Base-by-base conservation (phyloP, 2,329 filamentous ascomycete genomes). In the Calonectria naviculata region DNA sequence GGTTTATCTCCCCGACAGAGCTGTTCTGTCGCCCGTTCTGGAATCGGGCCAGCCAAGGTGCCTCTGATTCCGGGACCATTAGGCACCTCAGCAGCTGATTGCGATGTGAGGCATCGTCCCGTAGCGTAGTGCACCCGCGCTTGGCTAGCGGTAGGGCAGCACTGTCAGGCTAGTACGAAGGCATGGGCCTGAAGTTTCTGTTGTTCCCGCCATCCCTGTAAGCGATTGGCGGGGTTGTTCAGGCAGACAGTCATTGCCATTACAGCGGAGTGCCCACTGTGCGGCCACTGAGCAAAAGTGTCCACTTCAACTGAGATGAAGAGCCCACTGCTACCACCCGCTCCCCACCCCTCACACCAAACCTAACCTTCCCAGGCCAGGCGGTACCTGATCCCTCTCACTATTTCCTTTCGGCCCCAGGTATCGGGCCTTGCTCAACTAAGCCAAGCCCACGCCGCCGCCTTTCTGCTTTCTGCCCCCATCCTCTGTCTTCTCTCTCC, bases 401-500 rank as follows among this genome's bases (percentile, higher is more conserved):
- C 34, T 31, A 66, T 44, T 46, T 46, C 15, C 64, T 28, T 21
- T 31, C 38, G 12, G 31, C 29, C 26, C 8, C 31, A 61, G 52
- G 65, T 67, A 67, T 54, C 41, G 8, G 28, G 19, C 26, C 44
- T 58, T 42, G 26, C 52, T 66, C 49, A 21, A 66, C 47, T 54
- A 65, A 54, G 64, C 64, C 49, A 66, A 61, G 52, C 52, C 52
- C 41, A 61, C 26, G 63, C 47, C 63, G 47, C 41, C 64, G 64
- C 52, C 63, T 60, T 65, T 64, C 63, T 41, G 63, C 62, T 65
- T 68, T 67, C 68, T 65, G 67, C 71, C 67, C 68, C 67, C 68
- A 71, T 75, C 71, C 70, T 76, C 71, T 75, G 71, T 68, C 73
- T 69, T 73, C 75, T 77, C 72, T 72, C 66, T 71, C 76, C 72